Base-by-base conservation (phyloP, 192 early-diverging fungal species). In the Umbelopsis sp. region DNA sequence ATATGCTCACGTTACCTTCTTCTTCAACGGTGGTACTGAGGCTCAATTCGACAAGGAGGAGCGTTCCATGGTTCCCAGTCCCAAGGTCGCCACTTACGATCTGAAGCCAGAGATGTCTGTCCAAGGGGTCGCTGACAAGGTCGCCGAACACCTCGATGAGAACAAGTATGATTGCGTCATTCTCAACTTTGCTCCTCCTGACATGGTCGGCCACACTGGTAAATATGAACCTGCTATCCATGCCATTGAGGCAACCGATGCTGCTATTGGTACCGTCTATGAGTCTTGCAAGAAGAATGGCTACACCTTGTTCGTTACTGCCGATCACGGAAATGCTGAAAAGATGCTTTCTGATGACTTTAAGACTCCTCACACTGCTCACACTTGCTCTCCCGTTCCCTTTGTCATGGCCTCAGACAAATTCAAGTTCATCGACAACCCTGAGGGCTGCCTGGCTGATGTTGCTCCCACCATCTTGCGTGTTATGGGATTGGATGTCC, bases 1-100 rank as follows among this genome's bases (percentile, higher is more conserved):
- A 85, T 99, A 97, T 83, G 97, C 98, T 27, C 98, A 99, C 78
- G 98, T 99, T 33, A 99, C 98, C 52, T 99, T 99, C 89, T 99
- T 99, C 90, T 99, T 98, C 85, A 98, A 98, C 83, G 98, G 98
- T 71, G 98, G 98, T 30, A 86, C 90, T 21, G 97, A 98, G 80
- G 89, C 91, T 33, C 94, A 97, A 79, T 99, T 95, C 82, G 53
- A 79, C 47, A 78, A 81, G 49, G 98, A 99, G 84, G 88, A 95
- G 68, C 93, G 98, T 49, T 91, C 90, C 67, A 75, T 99, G 81
- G 88, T 99, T 71, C 73, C 91, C 35, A 94, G 92, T 25, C 98
- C 98, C 22, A 93, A 91, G 78, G 98, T 99, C 5, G 95, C 96
- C 30, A 99, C 98, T 20, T 99, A 99, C 79, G 97, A 99, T 82